Base-by-base conservation (phyloP, 495 filamentous ascomycete genomes). In the Thermothielavioides terrestris region DNA sequence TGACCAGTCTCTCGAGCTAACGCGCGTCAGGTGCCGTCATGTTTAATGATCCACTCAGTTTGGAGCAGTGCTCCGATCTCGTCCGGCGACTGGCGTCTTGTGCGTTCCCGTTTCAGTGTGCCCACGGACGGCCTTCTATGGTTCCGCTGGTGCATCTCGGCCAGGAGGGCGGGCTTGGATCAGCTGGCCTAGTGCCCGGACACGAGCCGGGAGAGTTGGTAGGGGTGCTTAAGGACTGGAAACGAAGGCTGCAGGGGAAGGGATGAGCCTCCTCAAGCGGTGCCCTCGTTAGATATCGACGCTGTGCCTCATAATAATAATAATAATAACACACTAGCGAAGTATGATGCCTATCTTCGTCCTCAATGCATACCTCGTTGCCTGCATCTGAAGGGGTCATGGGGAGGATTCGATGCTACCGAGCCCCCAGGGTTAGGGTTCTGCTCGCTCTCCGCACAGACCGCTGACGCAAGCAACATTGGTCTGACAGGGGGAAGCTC, bases 71-170 rank as follows among this genome's bases (percentile, higher is more conserved):
- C 60, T 57, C 71, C 38, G 63, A 60, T 12, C 63, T 98, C 15
- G 67, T 96, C 9, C 34, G 54, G 11, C 74, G 72, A 34, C 69
- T 98, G 27, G 75, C 81, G 8, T 58, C 58, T 2, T 94, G 86
- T 53, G 80, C 72, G 1, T 92, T 97, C 59, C 92, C 94, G 6
- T 97, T 96, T 56, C 86, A 91, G 58, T 98, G 92, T 64, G 92
- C 87, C 15, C 89, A 89, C 73, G 89, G 86, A 26, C 79, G 87
- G 54, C 84, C 85, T 18, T 82, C 81, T 22, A 83, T 90, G 79
- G 74, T 88, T 9, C 87, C 87, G 4, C 59, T 89, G 18, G 69
- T 88, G 7, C 79, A 85, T 55, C 36, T 86, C 27, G 70, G 71
- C 8, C 38, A 17, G 15, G 15, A 37, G 14, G 42, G 25, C 21